Evolutionary conservation across 2,329 filamentous ascomycete genomes (phyloP).

Genomic region (Triangularia verruculosa): DNA sequence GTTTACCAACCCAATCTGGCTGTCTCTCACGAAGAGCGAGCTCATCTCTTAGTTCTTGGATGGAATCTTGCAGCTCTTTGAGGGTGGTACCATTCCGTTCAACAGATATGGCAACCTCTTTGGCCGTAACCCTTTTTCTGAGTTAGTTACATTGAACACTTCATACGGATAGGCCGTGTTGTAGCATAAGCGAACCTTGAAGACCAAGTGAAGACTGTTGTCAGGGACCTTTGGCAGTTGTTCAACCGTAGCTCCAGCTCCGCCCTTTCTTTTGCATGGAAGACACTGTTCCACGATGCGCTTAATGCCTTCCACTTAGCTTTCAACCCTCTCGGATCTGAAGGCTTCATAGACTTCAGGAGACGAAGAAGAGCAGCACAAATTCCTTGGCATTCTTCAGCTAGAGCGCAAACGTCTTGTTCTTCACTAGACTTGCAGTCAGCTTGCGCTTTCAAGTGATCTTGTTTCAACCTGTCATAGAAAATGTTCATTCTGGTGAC

Average conservation of each 20-base stretch:
- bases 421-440: background rate
- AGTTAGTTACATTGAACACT: background rate
- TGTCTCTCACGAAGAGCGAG: background rate
- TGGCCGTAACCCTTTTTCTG: background rate
- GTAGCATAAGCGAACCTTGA: background rate
- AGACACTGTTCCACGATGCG: background rate
- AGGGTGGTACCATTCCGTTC: background rate
- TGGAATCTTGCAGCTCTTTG: background rate
- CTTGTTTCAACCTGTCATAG: background rate
- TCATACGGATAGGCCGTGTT: too few species aligned
- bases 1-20: background rate
- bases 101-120: background rate
- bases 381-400: background rate
- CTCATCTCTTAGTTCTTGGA: background rate
- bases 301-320: background rate
- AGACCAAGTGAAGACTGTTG: background rate
- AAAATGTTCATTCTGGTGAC: background rate
- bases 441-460: background rate
- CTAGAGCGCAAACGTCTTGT: background rate
- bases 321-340: background rate
- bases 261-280: background rate
- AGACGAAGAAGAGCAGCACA: background rate
- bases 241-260: background rate
- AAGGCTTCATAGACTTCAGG: background rate
- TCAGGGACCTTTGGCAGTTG: background rate